These are phyloP conservation scores for Orbilia blumenaviensis DNA, from an alignment of 2,329 filamentous ascomycete genomes.

Conservation along the genomic window DNA sequence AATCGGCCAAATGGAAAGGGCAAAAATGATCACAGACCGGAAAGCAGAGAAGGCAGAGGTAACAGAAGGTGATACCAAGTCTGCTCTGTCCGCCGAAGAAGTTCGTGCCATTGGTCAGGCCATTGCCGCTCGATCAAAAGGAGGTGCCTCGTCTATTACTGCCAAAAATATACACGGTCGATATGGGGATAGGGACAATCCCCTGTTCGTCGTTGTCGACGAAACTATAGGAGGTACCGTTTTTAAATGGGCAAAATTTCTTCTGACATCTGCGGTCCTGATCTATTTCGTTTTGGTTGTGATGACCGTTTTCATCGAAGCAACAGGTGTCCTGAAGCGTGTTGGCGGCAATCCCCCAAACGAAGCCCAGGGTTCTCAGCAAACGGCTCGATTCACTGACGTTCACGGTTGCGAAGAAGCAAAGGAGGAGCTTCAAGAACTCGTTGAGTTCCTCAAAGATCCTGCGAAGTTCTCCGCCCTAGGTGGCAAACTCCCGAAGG, in stretches of 20 bases:
- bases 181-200: constrained; percentile 78
- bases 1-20: constrained; percentile 59
- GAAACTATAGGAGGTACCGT: constrained; percentile 81
- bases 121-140: constrained; percentile 75
- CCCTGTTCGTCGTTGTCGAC: constrained; percentile 95
- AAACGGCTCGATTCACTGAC: constrained; percentile 88
- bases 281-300: constrained; percentile 81
- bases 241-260: constrained; percentile 91
- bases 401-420: constrained; percentile 98
- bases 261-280: constrained; percentile 79
- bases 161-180: constrained; percentile 60
- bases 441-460: constrained; percentile 94
- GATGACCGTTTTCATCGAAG: constrained; percentile 83
- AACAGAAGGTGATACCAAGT: constrained; percentile 63
- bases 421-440: constrained; percentile 95
- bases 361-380: constrained; percentile 90
- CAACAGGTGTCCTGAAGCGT: constrained; percentile 79
- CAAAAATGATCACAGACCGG: constrained; percentile 57
- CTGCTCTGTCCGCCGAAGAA: constrained; percentile 65
- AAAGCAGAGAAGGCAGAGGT: constrained; percentile 60
- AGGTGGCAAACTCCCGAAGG: constrained; percentile 95
- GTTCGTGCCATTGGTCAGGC: constrained; percentile 83
- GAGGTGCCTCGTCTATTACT: constrained; percentile 71
- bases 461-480: constrained; percentile 92
- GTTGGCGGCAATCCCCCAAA: constrained; percentile 76